Evolutionary conservation across 1,284 basidiomycete species (phyloP), one percentile per base, ranked within the genome.

Genomic region (Mycosarcoma mackinlayi): DNA sequence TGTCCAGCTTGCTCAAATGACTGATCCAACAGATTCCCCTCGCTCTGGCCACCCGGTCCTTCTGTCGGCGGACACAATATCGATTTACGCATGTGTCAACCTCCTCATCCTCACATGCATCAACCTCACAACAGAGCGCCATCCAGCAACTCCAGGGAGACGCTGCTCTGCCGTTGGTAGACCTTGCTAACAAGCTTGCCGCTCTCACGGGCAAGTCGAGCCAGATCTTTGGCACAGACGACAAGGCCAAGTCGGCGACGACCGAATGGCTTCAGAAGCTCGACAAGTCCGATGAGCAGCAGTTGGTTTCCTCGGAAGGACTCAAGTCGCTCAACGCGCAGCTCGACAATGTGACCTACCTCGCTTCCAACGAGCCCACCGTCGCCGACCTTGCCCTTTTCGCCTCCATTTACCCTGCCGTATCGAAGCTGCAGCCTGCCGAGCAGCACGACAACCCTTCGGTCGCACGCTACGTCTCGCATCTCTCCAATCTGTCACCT

Each of bases 361-460:
- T 81, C 19, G 69, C 70, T 18, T 55, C 67, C 13, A 76, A 79
- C 51, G 48, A 60, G 49, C 75, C 76, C 24, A 80, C 79, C 6
- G 75, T 76, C 1, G 80, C 80, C 25, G 80, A 82, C 61, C 69
- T 79, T 40, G 75, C 80, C 13, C 77, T 82, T 27, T 79, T 81
- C 33, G 76, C 78, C 5, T 70, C 73, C 39, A 68, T 80, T 28
- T 76, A 80, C 56, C 71, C 76, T n/a, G 35, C 68, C 18, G 67
- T 80, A 3, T 74, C 78, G 19, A 74, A 75, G 47, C 62, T 76
- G n/a, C 55, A 73, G 11, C 60, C 77, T 10, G 44, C 71, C 21
- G 66, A 73, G 19, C 80, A 82, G 65, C 76, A 82, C 45, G 69
- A 75, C 33, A 64, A 65, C 33, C 79, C 80, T 2, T 79, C 78